phyloP scores from a whole-genome alignment of 176 grass and related monocot species.

The Dactylis glomerata region DNA sequence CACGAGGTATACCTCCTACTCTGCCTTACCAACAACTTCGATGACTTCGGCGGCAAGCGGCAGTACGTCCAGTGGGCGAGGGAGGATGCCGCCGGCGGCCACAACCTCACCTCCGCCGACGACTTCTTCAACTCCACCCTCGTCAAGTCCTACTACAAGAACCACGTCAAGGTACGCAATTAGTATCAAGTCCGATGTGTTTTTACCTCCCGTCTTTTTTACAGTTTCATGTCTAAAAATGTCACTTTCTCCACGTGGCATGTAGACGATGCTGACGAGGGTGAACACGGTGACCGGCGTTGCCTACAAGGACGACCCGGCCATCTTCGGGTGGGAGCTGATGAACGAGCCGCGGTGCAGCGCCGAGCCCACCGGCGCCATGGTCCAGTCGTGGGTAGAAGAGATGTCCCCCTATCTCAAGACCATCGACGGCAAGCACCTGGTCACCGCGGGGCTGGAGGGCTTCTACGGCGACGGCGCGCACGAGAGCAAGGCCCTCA shows the following conservation, averaged over 20 bases:
- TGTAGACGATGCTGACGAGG: slow-evolving; percentile 57
- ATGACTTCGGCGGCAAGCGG: slow-evolving; percentile 63
- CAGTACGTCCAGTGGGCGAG: slow-evolving; percentile 79
- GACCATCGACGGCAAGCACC: slow-evolving; percentile 55
- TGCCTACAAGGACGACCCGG: slow-evolving; percentile 67
- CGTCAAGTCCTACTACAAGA: slow-evolving; percentile 71
- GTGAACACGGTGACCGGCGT: slow-evolving; percentile 65
- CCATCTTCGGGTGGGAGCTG: slow-evolving; percentile 87
- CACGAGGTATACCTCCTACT: slow-evolving; percentile 63
- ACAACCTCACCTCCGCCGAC: slow-evolving; percentile 34
- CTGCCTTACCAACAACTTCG: slow-evolving; percentile 76
- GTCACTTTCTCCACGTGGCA: neutral
- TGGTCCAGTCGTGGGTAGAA: slow-evolving; percentile 67
- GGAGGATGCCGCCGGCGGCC: slow-evolving; percentile 11
- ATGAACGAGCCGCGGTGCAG: slow-evolving; percentile 83
- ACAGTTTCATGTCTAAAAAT: neutral
- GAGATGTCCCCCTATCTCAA: slow-evolving; percentile 83
- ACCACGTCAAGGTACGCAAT: slow-evolving; percentile 56
- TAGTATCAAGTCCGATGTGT: neutral
- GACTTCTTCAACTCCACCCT: slow-evolving; percentile 65
- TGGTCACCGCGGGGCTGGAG: slow-evolving; percentile 69
- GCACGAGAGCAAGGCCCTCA: slow-evolving; percentile 53
- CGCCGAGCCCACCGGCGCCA: slow-evolving; percentile 48
- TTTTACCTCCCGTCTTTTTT: neutral
- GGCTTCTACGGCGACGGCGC: slow-evolving; percentile 73